phyloP scores from a whole-genome alignment of 495 filamentous ascomycete species.

The Aspergillus sclerotioniger region DNA sequence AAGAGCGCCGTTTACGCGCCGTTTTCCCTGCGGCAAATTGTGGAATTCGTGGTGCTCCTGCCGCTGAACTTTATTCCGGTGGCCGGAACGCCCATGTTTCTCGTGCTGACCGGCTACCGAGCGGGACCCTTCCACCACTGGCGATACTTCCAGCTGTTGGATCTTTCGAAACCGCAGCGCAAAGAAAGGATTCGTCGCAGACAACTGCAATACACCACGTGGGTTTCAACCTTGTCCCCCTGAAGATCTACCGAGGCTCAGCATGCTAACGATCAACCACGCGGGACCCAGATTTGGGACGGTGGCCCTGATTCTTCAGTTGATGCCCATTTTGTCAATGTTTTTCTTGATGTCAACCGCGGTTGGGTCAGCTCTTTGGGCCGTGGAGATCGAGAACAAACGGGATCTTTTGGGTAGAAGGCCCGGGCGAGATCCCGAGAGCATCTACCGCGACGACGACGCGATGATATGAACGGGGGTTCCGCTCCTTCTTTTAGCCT shows the following conservation, averaged over 20 bases:
- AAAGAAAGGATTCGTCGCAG: slow-evolving; percentile 51
- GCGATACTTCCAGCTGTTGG: slow-evolving; percentile 62
- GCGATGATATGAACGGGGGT: slow-evolving; percentile 22
- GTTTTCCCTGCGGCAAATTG: slow-evolving; percentile 71
- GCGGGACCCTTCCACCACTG: slow-evolving; percentile 66
- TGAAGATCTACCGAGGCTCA: slow-evolving; percentile 9
- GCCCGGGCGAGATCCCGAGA: slow-evolving; percentile 18
- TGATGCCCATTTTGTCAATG: slow-evolving; percentile 64
- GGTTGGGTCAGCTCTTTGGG: slow-evolving; percentile 62
- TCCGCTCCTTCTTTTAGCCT: not conserved
- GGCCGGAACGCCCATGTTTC: slow-evolving; percentile 61
- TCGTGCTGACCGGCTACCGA: slow-evolving; percentile 61
- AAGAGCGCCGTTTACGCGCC: slow-evolving; percentile 59
- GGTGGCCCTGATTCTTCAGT: slow-evolving; percentile 57
- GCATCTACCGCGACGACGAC: slow-evolving; percentile 34
- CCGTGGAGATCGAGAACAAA: slow-evolving; percentile 53
- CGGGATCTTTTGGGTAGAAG: slow-evolving; percentile 30
- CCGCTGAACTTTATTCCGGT: slow-evolving; percentile 66
- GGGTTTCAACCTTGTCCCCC: slow-evolving; percentile 17
- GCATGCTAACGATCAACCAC: slow-evolving; percentile 4
- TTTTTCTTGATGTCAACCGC: slow-evolving; percentile 66
- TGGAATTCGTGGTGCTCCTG: slow-evolving; percentile 69
- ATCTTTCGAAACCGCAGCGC: slow-evolving; percentile 56
- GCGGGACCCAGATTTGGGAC: slow-evolving; percentile 53
- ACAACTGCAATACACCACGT: slow-evolving; percentile 63